Evolutionary conservation across 345 rosid species (phyloP).

Genomic region (Arabidopsis thaliana): DNA sequence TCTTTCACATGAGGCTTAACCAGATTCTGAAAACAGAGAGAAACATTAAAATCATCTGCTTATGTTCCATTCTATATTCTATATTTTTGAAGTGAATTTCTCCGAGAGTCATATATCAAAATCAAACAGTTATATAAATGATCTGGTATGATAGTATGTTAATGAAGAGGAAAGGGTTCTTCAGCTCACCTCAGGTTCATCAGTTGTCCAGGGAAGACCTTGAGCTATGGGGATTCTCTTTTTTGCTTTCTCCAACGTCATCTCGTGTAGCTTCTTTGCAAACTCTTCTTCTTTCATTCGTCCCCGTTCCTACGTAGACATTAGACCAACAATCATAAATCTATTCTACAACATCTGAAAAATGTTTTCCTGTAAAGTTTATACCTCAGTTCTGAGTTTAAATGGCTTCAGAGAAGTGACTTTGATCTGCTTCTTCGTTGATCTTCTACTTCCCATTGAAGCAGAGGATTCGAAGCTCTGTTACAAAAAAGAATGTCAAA

Average conservation of each 20-base stretch:
- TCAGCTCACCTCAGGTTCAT: constrained; percentile 82
- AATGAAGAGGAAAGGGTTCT: background rate
- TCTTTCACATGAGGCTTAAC: constrained; percentile 81
- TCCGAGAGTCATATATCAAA: background rate
- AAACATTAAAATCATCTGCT: background rate
- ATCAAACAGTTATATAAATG: background rate
- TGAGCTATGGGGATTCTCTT: constrained; percentile 81
- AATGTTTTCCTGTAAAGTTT: background rate
- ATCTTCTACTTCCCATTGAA: constrained; percentile 62
- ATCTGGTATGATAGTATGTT: background rate
- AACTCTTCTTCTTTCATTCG: constrained; percentile 84
- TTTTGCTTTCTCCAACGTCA: constrained; percentile 68
- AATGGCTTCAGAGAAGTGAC: constrained; percentile 73
- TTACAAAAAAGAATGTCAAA: constrained; percentile 22
- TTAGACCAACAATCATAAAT: constrained; percentile 11
- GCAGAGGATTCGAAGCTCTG: constrained; percentile 80
- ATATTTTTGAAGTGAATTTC: background rate
- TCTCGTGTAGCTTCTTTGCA: constrained; percentile 73
- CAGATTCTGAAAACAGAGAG: constrained; percentile 55
- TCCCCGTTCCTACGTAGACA: constrained; percentile 73
- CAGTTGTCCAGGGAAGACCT: constrained; percentile 97
- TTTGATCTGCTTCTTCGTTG: constrained; percentile 68
- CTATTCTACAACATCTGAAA: background rate
- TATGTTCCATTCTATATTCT: background rate
- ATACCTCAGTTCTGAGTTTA: constrained; percentile 88